Evolutionary conservation across 352 stramenopile species (phyloP), one percentile per base, ranked within the genome.

Genomic region (Phytophthora tentaculata): DNA sequence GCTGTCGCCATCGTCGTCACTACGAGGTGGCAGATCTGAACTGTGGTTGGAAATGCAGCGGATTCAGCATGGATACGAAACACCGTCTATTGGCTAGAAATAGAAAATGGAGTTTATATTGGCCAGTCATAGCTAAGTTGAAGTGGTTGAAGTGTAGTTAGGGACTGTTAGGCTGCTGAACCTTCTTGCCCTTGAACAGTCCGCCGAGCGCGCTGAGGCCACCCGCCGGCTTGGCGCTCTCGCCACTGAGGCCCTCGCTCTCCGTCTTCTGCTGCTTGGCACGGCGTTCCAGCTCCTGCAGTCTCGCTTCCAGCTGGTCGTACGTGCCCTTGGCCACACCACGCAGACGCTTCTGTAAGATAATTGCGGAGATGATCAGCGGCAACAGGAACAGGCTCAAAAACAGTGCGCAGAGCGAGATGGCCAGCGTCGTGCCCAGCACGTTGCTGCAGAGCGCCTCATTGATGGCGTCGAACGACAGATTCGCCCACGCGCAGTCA

Each of bases 401-500:
- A 68, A 94, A 90, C 47, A 94, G 79, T 23, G 91, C 78, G 61
- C 83, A 91, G 3, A 95, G 72, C 56, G 87, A 86, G 56, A 95
- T 91, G 10, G 80, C 83, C 16, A 95, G 76, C 49, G 84, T 92
- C 41, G 84, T 91, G 62, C 86, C 86, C 53, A 95, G 66, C 10
- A 95, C 78, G 66, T 93, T 81, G 41, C 77, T 77, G 68, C 88
- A 95, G 20, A 95, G 69, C 24, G 81, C 67, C 47, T 87, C 77
- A 65, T 94, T 83, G 10, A 94, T 84, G 47, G 85, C 73, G 65
- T 92, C 89, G 77, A 90, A 95, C 19, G 83, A 86, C 43, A 93
- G 78, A 60, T 93, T 93, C 78, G 90, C 75, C 88, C 88, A 95
- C 20, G 81, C 73, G 59, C 88, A 95, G 68, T 86, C 87, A 51